Base-by-base conservation (phyloP, 108 stramenopile genomes). In the Conticribra weissflogii region DNA sequence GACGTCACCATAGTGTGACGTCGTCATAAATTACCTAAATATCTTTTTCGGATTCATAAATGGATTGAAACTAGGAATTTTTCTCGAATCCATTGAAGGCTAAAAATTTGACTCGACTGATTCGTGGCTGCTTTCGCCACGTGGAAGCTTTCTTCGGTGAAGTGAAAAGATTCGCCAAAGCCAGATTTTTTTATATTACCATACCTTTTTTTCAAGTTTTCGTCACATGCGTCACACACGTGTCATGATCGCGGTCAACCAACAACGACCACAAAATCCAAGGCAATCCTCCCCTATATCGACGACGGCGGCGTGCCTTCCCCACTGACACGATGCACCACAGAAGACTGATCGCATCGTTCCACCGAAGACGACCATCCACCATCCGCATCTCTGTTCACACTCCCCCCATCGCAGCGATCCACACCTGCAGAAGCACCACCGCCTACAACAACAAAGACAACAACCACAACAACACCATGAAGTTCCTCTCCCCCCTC, bases 401-500 rank as follows among this genome's bases (percentile, higher is more conserved):
- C 36, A 41, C 12, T 12, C 12, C 12, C 36, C 8, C 12, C 36
- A 9, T 41, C 36, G 5, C 12, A n/a, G n/a, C n/a, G n/a, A n/a
- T n/a, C n/a, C n/a, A n/a, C n/a, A n/a, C n/a, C n/a, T n/a, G n/a
- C n/a, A n/a, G n/a, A n/a, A n/a, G n/a, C n/a, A n/a, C n/a, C n/a
- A n/a, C n/a, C n/a, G n/a, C 36, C 36, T 12, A 41, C 36, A 41
- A 5, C 12, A 9, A 5, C 12, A 9, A 9, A 41, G 36, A 9
- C 12, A 5, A 41, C 5, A 5, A 41, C 5, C 36, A 41, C 36
- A 1, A 24, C 48, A 52, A 34, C 50, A 89, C 75, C 23, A 91
- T 91, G 90, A 88, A 88, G 63, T 78, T 91, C 80, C 12, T 70
- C 52, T 81, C 82, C 45, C 70, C 81, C 36, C 59, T 88, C 54